Evolutionary conservation across 805 yeast genomes (phyloP).

Genomic region (Teunomyces lycoperdinae): DNA sequence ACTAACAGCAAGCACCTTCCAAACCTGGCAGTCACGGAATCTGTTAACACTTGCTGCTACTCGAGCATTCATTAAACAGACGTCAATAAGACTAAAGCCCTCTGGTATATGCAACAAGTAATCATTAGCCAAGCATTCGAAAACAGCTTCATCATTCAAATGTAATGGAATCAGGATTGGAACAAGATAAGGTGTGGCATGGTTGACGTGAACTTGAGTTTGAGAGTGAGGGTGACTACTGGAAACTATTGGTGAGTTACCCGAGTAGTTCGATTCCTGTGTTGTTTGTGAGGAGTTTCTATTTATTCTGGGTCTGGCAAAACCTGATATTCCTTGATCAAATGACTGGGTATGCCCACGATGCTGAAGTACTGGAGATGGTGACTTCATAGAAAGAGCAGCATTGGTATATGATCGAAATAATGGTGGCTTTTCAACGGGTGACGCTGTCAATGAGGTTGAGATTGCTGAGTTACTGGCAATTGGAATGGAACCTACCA

Average conservation of each 20-base stretch:
- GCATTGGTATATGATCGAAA: constrained; percentile 17
- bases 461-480: constrained; percentile 11
- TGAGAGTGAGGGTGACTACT: constrained; percentile 5
- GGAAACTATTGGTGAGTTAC: constrained; percentile 12
- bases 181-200: constrained; percentile 36
- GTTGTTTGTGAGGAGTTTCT: constrained; percentile 36
- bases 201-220: constrained; percentile 11
- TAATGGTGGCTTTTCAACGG: constrained; percentile 19
- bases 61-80: constrained; percentile 55
- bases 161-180: constrained; percentile 44
- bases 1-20: constrained; percentile 56
- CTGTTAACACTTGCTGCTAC: constrained; percentile 51
- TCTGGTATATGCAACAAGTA: constrained; percentile 48
- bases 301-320: constrained; percentile 27
- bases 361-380: constrained; percentile 18
- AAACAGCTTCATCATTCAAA: constrained; percentile 39
- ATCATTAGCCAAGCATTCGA: constrained; percentile 48
- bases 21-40: constrained; percentile 57
- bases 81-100: constrained; percentile 50
- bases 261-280: constrained; percentile 26
- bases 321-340: constrained; percentile 1
- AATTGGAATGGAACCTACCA: constrained; percentile 15
- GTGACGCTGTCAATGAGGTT: constrained; percentile 13
- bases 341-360: constrained; percentile 1
- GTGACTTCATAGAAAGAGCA: constrained; percentile 9